Evolutionary conservation across 805 yeast genomes (phyloP).

Genomic region (Saturnispora zaruensis): DNA sequence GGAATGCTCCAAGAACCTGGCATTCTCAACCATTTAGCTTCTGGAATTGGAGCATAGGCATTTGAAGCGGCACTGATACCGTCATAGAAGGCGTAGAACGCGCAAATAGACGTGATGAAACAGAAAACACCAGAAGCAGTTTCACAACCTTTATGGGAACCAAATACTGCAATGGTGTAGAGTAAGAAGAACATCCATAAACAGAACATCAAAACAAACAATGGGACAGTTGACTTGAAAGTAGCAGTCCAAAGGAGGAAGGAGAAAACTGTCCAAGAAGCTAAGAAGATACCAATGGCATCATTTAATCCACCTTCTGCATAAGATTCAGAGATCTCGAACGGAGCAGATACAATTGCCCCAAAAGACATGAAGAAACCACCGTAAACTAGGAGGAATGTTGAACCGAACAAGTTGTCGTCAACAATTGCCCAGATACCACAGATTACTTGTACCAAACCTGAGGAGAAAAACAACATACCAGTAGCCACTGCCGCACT

Average conservation of each 20-base stretch:
- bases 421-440: slow-evolving; percentile 44
- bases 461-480: slow-evolving; percentile 39
- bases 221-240: slow-evolving; percentile 35
- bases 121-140: slow-evolving; percentile 38
- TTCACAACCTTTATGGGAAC: slow-evolving; percentile 23
- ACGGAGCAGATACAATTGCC: slow-evolving; percentile 32
- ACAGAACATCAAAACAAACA: slow-evolving; percentile 31
- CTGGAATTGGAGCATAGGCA: slow-evolving; percentile 20
- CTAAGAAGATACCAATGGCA: slow-evolving; percentile 38
- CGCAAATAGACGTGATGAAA: slow-evolving; percentile 31
- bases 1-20: slow-evolving; percentile 22
- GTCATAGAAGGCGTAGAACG: slow-evolving; percentile 36
- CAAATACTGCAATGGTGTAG: slow-evolving; percentile 34
- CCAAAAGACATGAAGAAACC: slow-evolving; percentile 42
- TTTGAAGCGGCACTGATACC: slow-evolving; percentile 26
- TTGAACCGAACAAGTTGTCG: slow-evolving; percentile 42
- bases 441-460: slow-evolving; percentile 38
- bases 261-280: slow-evolving; percentile 42
- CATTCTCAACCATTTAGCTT: slow-evolving; percentile 22
- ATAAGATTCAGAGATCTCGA: slow-evolving; percentile 37
- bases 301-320: slow-evolving; percentile 27
- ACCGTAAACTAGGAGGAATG: slow-evolving; percentile 38
- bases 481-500: slow-evolving; percentile 37
- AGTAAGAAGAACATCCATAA: slow-evolving; percentile 35
- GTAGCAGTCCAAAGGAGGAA: slow-evolving; percentile 35